Percentiles rank a stretch among this genome's conserved stretches.
Evolutionary conservation across 2,329 filamentous ascomycete species (phyloP).

Genomic region (Penicillium sp.): DNA sequence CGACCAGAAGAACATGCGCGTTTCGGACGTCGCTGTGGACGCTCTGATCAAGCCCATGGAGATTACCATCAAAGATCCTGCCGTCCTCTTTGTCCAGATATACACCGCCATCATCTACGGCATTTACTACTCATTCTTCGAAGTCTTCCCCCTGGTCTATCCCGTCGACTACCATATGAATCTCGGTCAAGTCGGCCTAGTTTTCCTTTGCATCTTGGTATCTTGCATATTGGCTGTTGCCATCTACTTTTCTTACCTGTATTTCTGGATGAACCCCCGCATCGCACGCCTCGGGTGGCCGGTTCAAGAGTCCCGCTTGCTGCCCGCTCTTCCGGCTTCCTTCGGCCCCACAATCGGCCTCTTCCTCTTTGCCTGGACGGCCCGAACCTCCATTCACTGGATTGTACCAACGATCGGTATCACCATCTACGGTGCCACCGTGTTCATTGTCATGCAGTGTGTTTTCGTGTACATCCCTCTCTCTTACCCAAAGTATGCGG

Average conservation of each 20-base stretch:
- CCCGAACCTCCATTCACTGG: conserved; percentile 34
- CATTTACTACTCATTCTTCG: conserved; percentile 59
- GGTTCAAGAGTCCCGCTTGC: conserved; percentile 54
- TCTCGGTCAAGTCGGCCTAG: conserved; percentile 58
- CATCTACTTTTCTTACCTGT: conserved; percentile 54
- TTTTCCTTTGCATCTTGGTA: conserved; percentile 63
- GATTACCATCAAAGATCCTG: conserved; percentile 63
- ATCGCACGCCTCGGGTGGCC: conserved; percentile 52
- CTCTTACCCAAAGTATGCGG: conserved; percentile 35
- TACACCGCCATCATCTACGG: conserved; percentile 62
- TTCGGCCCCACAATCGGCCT: conserved; percentile 59
- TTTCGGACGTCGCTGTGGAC: conserved; percentile 18
- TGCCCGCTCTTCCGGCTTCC: conserved; percentile 54
- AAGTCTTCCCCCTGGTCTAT: conserved; percentile 66
- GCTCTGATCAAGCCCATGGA: conserved; percentile 51
- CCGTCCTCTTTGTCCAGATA: conserved; percentile 62
- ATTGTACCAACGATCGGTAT: conserved; percentile 42
- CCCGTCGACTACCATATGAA: conserved; percentile 60
- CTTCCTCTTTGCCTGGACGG: conserved; percentile 51
- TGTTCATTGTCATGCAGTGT: conserved; percentile 45
- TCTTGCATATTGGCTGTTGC: conserved; percentile 55
- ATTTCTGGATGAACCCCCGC: conserved; percentile 53
- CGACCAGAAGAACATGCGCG: conserved; percentile 45
- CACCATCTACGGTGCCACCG: conserved; percentile 37
- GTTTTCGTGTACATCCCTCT: conserved; percentile 42